Percentiles rank a stretch among this genome's conserved stretches.
Evolutionary conservation across 2,329 filamentous ascomycete species (phyloP).

Genomic region (Fusarium graminum): DNA sequence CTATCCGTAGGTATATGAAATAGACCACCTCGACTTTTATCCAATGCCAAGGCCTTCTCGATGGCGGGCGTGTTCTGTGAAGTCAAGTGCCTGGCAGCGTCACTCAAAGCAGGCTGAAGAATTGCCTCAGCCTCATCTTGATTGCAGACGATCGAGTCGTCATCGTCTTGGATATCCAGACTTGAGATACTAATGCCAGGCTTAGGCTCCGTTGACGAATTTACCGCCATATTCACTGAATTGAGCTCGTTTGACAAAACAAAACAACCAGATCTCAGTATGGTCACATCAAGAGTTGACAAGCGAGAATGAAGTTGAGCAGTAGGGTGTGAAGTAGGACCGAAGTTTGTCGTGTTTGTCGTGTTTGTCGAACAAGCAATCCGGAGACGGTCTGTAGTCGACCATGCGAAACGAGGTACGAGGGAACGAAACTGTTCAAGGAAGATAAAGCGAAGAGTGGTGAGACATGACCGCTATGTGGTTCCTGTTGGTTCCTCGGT

Average conservation of each 20-base stretch:
- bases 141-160: slow-evolving; percentile 53
- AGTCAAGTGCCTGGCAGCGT: slow-evolving; percentile 67
- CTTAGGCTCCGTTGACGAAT: slow-evolving; percentile 13
- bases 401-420: slow-evolving; percentile 9
- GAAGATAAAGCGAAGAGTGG: slow-evolving; percentile 24
- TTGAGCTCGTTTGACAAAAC: neutral
- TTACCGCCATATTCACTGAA: slow-evolving; percentile 30
- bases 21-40: slow-evolving; percentile 53
- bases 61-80: slow-evolving; percentile 67
- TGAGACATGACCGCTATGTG: slow-evolving; percentile 25
- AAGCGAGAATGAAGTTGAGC: slow-evolving; percentile 10
- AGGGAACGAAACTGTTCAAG: slow-evolving; percentile 23
- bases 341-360: slow-evolving; percentile 20
- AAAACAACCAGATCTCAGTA: neutral
- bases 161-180: slow-evolving; percentile 36
- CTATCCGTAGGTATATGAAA: slow-evolving; percentile 45
- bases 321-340: slow-evolving; percentile 14
- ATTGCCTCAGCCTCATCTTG: slow-evolving; percentile 71
- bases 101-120: slow-evolving; percentile 70
- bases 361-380: slow-evolving; percentile 18
- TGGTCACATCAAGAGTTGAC: slow-evolving; percentile 2
- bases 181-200: slow-evolving; percentile 6
- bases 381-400: neutral
- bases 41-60: slow-evolving; percentile 70
- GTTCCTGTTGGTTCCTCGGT: slow-evolving; percentile 28